These are phyloP conservation scores for Chlorencoelia australis DNA, from an alignment of 2,329 filamentous ascomycete genomes.

Conservation along the genomic window DNA sequence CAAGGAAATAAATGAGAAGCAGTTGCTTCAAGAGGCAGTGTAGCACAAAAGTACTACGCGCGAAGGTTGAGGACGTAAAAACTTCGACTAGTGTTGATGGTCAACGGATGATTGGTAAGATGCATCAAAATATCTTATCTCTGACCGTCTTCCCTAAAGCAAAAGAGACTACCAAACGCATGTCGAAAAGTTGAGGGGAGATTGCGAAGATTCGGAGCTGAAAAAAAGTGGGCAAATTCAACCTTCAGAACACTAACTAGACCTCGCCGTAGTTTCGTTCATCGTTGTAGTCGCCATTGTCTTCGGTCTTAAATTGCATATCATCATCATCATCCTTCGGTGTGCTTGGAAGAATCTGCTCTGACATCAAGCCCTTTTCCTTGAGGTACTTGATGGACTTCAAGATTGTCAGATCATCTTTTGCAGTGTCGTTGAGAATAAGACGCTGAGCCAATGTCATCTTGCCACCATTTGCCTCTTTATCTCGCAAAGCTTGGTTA, in stretches of 20 bases:
- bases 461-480: slow-evolving; percentile 53
- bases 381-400: slow-evolving; percentile 57
- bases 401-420: slow-evolving; percentile 56
- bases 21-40: too few species aligned
- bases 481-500: slow-evolving; percentile 52
- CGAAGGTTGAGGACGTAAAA: not conserved
- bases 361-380: slow-evolving; percentile 31
- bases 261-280: slow-evolving; percentile 13
- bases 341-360: slow-evolving; percentile 21
- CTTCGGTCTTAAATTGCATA: slow-evolving; percentile 15
- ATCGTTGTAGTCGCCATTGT: slow-evolving; percentile 22
- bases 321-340: slow-evolving; percentile 14
- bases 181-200: not conserved
- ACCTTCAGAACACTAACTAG: not conserved
- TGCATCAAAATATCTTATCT: slow-evolving; percentile 11
- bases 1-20: too few species aligned
- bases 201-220: not conserved
- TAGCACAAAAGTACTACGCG: not conserved
- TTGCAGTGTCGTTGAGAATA: slow-evolving; percentile 57
- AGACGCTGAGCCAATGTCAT: slow-evolving; percentile 57
- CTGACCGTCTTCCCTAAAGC: slow-evolving; percentile 5
- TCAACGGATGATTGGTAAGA: slow-evolving; percentile 3
- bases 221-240: slow-evolving; percentile 1
- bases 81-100: not conserved
- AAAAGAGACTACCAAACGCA: slow-evolving; percentile 4